Evolutionary conservation across 495 filamentous ascomycete genomes (phyloP).

Genomic region (Xylaria scruposa): DNA sequence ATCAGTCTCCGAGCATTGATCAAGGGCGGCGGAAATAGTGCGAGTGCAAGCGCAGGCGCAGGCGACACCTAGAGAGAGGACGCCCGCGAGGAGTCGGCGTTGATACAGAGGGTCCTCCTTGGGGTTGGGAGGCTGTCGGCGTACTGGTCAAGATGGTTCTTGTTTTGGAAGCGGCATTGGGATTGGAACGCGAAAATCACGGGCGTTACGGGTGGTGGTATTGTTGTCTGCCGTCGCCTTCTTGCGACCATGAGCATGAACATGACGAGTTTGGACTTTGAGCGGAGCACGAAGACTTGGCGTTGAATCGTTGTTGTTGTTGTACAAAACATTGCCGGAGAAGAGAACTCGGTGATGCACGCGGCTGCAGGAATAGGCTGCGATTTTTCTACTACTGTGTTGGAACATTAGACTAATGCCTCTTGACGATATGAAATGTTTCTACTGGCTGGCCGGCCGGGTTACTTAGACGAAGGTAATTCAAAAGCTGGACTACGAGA

Average conservation of each 20-base stretch:
- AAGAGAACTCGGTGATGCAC: background rate
- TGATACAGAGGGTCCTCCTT: constrained; percentile 19
- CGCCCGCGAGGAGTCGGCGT: constrained; percentile 26
- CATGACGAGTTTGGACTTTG: constrained; percentile 1
- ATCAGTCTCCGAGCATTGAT: constrained; percentile 55
- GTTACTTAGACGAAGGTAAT: background rate
- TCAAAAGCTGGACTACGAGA: constrained; percentile 16
- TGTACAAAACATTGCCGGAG: constrained; percentile 9
- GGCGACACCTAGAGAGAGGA: constrained; percentile 43
- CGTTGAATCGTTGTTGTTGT: background rate
- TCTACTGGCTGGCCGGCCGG: background rate
- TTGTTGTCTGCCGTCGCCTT: constrained; percentile 7
- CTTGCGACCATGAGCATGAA: background rate
- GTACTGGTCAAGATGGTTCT: constrained; percentile 33
- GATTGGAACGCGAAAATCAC: constrained; percentile 15
- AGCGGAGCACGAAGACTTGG: background rate
- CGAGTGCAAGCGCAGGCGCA: constrained; percentile 27
- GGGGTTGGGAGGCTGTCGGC: constrained; percentile 33
- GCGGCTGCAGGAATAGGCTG: background rate
- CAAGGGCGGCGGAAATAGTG: constrained; percentile 40
- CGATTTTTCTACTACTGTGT: background rate
- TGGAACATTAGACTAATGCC: constrained; percentile 11
- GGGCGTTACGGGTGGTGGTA: constrained; percentile 10
- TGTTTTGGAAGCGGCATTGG: constrained; percentile 27
- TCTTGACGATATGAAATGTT: constrained; percentile 12